Base-by-base conservation (phyloP, 306 rosid species). In the Carpinus fangiana region DNA sequence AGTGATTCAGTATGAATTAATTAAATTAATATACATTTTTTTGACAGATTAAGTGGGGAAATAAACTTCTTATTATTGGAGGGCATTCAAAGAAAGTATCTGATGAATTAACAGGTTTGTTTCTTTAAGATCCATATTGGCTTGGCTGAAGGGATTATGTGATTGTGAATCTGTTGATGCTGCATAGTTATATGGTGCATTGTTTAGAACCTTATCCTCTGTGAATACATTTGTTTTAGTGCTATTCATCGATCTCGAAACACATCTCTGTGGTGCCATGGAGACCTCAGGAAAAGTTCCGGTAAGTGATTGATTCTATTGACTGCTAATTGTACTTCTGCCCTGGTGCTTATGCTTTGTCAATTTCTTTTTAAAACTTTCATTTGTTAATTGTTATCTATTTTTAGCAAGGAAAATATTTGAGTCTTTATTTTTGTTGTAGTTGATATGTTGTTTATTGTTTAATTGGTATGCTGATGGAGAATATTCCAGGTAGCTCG, bases 211-310 rank as follows among this genome's bases (percentile, higher is more conserved):
- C 84, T 84, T 73, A 80, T 74, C 66, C 55, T 52, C 71, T 82
- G 73, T 62, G 17, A 51, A 76, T 85, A 81, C 51, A 74, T 72
- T 86, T 88, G 76, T 80, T 88, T 87, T 85, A 96, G 99, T 96
- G 83, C 91, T 81, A 80, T 91, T 80, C 87, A 79, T 96, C 70
- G 92, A 96, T 83, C 82, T 90, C 57, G 88, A 91, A 82, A 88
- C 94, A 21, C 79, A 77, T 62, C 72, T 82, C 73, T 88, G 87
- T 85, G 95, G 96, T 73, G 84, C 87, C 75, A 51, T 91, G 55
- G 87, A 85, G 86, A 90, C 98, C 53, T 89, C 92, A 68, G 99
- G 99, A 85, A 85, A 84, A 80, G 90, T 85, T 84, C 99, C 99
- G 78, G 99, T 96, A 90, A 85, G 78, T 75, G 26, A 34, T 46